These are phyloP conservation scores for Solanum sitiens DNA, from an alignment of 257 asterid species.

Conservation along the genomic window DNA sequence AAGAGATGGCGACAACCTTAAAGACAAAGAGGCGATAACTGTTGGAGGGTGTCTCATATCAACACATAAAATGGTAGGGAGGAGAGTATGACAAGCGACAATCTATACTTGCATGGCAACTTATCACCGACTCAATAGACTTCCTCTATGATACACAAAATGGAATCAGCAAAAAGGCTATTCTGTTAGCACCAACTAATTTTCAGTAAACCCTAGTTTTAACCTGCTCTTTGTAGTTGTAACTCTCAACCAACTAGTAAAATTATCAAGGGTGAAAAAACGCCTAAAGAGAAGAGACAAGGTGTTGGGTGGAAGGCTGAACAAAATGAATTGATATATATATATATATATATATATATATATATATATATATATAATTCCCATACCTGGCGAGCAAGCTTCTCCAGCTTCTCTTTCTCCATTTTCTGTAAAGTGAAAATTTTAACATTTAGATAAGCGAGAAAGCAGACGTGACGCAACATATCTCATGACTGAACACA, in stretches of 20 bases:
- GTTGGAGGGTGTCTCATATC: neutral
- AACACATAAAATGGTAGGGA: neutral
- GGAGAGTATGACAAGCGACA: neutral
- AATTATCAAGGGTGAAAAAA: neutral
- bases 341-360: neutral
- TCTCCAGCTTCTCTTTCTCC: slow-evolving; percentile 82
- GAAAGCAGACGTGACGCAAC: neutral
- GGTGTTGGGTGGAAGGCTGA: neutral
- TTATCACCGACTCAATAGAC: neutral
- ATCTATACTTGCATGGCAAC: neutral
- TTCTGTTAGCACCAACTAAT: neutral
- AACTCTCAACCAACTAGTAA: neutral
- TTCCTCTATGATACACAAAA: neutral
- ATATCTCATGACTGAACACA: neutral
- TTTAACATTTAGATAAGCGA: slow-evolving; percentile 2
- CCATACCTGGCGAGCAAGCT: slow-evolving; percentile 83
- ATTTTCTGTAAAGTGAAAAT: slow-evolving; percentile 38
- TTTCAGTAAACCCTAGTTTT: neutral
- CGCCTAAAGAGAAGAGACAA: neutral
- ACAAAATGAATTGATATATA: neutral
- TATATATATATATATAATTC: neutral
- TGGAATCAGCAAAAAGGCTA: neutral
- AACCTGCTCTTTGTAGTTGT: neutral
- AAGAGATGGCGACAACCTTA: neutral
- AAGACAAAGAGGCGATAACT: neutral